A percentile compares a stretch with the other conserved stretches of the same genome.
phyloP scores from a whole-genome alignment of 805 yeast genomes.

The Maudiozyma bulderi region DNA sequence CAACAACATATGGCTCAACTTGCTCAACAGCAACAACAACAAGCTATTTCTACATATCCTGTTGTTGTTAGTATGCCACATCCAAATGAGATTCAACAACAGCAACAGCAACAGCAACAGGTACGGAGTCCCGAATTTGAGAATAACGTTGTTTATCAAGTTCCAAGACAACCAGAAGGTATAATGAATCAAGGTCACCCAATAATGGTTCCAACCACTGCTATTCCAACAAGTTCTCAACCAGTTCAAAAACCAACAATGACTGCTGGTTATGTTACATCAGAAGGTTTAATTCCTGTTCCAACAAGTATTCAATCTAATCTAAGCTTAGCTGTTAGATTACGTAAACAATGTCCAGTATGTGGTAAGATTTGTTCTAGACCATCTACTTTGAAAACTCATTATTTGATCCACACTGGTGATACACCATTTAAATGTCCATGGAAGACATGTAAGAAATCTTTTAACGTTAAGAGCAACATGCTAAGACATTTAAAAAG shows the following conservation, averaged over 20 bases:
- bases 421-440: conserved; percentile 61
- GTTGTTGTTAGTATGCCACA: neutral
- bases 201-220: neutral
- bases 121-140: neutral
- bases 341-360: conserved; percentile 36
- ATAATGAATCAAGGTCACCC: neutral
- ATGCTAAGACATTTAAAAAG: conserved; percentile 70
- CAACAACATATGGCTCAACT: neutral
- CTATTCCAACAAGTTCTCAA: neutral
- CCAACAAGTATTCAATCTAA: conserved; percentile 6
- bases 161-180: neutral
- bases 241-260: neutral
- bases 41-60: neutral
- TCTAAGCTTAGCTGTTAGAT: conserved; percentile 6
- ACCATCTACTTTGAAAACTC: conserved; percentile 75
- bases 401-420: conserved; percentile 73
- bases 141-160: neutral
- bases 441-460: conserved; percentile 57
- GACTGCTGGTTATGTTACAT: neutral
- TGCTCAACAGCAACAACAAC: neutral
- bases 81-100: neutral
- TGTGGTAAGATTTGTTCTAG: conserved; percentile 74
- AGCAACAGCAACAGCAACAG: neutral
- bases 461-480: conserved; percentile 69
- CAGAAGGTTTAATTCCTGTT: conserved; percentile 1